phyloP scores from a whole-genome alignment of 2,329 filamentous ascomycete species.

The Colletotrichum coccodes region DNA sequence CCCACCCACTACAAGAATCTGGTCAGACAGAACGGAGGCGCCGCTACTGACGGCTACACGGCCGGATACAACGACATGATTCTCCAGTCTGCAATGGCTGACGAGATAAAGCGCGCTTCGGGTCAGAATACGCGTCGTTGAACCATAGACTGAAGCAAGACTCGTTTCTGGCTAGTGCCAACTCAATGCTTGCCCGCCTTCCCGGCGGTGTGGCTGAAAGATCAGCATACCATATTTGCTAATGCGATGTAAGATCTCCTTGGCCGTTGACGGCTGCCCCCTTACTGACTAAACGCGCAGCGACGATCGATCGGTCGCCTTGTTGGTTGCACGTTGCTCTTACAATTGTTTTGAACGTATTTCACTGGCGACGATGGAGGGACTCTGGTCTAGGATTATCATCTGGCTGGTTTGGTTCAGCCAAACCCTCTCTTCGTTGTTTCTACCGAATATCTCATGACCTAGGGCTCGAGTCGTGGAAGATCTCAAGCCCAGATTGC shows the following conservation, averaged over 20 bases:
- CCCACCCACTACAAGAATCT: constrained; percentile 35
- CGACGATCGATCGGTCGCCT: background rate
- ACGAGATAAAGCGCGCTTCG: constrained; percentile 22
- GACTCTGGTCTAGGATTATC: constrained; percentile 11
- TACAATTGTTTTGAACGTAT: constrained; percentile 18
- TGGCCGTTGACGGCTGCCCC: background rate
- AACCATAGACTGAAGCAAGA: background rate
- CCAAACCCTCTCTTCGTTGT: constrained; percentile 24
- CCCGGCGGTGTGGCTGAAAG: constrained; percentile 8
- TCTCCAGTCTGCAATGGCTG: constrained; percentile 30
- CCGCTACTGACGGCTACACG: constrained; percentile 33
- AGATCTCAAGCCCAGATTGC: constrained; percentile 47
- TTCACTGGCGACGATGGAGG: constrained; percentile 19
- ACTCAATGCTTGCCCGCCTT: background rate
- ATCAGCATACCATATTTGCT: constrained; percentile 22
- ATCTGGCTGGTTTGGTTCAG: constrained; percentile 14
- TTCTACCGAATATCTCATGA: constrained; percentile 30
- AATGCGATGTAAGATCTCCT: constrained; percentile 18
- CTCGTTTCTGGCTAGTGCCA: background rate
- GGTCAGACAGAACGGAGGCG: constrained; percentile 31
- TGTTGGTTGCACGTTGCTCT: constrained; percentile 16
- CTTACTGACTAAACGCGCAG: background rate
- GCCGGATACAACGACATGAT: constrained; percentile 33
- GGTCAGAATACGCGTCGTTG: constrained; percentile 24
- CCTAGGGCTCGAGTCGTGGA: constrained; percentile 49